These are phyloP conservation scores for Colletotrichum coccodes DNA, from an alignment of 2,329 filamentous ascomycete species.

Conservation along the genomic window DNA sequence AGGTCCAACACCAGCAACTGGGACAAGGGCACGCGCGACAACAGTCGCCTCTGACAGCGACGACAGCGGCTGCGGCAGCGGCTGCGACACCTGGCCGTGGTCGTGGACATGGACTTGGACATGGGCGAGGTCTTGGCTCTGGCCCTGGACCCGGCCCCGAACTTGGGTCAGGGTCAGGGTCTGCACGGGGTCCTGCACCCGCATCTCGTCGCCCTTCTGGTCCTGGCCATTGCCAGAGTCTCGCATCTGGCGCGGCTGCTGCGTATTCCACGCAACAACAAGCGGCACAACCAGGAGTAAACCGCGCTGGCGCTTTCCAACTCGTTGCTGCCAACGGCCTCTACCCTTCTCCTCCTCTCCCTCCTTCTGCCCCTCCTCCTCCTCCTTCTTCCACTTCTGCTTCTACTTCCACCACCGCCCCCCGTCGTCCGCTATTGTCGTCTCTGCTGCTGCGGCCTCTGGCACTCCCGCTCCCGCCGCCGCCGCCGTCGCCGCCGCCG, in stretches of 20 bases:
- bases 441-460: not conserved
- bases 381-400: not conserved
- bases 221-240: not conserved
- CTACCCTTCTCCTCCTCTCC: not conserved
- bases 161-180: not conserved
- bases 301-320: not conserved
- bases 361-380: not conserved
- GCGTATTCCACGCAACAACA: not conserved
- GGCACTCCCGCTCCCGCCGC: conserved; percentile 12
- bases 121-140: not conserved
- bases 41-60: not conserved
- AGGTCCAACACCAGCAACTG: not conserved
- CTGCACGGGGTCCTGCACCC: not conserved
- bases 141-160: not conserved
- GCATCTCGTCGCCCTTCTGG: not conserved
- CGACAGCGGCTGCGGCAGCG: not conserved
- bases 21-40: conserved; percentile 10
- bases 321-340: not conserved
- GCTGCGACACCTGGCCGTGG: not conserved
- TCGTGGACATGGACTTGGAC: not conserved
- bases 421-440: not conserved
- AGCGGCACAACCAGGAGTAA: not conserved
- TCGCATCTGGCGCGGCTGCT: not conserved
- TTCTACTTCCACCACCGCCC: not conserved
- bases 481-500: not conserved